These are phyloP conservation scores for Pittosporum tobira DNA, from an alignment of 129 eudicot species.

Conservation along the genomic window DNA sequence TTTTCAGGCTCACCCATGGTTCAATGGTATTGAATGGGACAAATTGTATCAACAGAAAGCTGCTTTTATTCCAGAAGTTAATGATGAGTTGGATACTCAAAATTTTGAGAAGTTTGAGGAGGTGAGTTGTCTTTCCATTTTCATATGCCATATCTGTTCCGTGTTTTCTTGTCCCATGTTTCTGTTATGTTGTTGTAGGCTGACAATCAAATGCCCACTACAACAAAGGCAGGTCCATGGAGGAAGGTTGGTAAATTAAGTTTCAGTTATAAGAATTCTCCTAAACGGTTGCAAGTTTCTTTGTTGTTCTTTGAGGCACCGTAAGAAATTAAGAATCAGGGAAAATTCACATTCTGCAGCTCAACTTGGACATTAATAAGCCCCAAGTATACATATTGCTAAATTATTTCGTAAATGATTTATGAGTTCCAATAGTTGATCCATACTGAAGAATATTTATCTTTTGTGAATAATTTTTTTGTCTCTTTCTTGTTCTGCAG, in stretches of 20 bases:
- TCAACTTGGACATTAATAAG: too few relatives aligned
- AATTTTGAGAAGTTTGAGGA: conserved; percentile 95
- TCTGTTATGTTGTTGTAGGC: conserved; percentile 1
- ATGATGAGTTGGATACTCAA: conserved; percentile 92
- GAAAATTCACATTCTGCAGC: too few relatives aligned
- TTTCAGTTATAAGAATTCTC: too few relatives aligned
- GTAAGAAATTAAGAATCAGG: too few relatives aligned
- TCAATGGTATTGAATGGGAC: conserved; percentile 76
- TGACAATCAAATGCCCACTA: neutral
- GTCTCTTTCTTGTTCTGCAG: conserved; percentile 31
- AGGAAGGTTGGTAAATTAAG: conserved; percentile 3
- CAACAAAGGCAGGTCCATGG: conserved; percentile 13
- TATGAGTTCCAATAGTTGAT: neutral
- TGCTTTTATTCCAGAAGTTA: conserved; percentile 95
- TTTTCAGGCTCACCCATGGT: conserved; percentile 91
- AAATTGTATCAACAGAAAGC: conserved; percentile 73
- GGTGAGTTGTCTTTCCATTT: conserved; percentile 20
- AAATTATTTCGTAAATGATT: neutral
- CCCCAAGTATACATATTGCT: neutral
- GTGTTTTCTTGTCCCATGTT: neutral
- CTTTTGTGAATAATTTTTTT: neutral
- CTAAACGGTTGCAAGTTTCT: too few relatives aligned
- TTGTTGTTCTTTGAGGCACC: too few relatives aligned
- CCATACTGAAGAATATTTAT: too few relatives aligned
- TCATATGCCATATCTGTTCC: neutral